Base-by-base conservation (phyloP, 441 rosid species). In the Aquilaria agallochum region DNA sequence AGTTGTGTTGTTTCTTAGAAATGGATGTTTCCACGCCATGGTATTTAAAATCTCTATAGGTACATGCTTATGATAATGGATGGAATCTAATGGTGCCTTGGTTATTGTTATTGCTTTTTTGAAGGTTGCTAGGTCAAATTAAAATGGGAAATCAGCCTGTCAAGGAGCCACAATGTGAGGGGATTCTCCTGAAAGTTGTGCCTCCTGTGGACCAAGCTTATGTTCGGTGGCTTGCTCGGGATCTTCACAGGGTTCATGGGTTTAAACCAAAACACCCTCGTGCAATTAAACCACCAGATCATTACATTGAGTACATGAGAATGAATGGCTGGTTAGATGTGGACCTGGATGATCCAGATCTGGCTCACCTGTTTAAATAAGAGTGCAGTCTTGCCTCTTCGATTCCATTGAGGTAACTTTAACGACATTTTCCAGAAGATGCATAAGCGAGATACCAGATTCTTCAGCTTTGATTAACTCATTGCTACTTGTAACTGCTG, bases 71-170 rank as follows among this genome's bases (percentile, higher is more conserved):
- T 5, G 9, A 40, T 6, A 40, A 6, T 40, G 9, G 45, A 5
- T 40, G 45, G 9, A 40, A 40, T 40, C 45, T 40, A 40, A 40
- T 7, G 9, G 9, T 40, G 45, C 9, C 9, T 40, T 40, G 7
- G 45, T 0, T 40, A 36, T 36, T 36, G 7, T 40, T 40, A 40
- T 40, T 40, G 7, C 45, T 40, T 59, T 59, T 31, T 47, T 55
- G 55, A 66, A 54, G 65, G 60, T 72, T 51, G 27, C 2, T 32
- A 51, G 74, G 62, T 62, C 51, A 42, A 42, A 40, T 55, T 59
- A 60, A 49, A 63, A 90, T 90, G 97, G 94, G 94, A 59, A 90
- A 87, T 74, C 83, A 81, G 69, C 88, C 87, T 46, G 85, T 36
- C 58, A 83, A 77, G 78, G 80, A 78, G 73, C 83, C 75, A 65